phyloP scores from a whole-genome alignment of 148 eudicot species.

The Rhododendron henanense region DNA sequence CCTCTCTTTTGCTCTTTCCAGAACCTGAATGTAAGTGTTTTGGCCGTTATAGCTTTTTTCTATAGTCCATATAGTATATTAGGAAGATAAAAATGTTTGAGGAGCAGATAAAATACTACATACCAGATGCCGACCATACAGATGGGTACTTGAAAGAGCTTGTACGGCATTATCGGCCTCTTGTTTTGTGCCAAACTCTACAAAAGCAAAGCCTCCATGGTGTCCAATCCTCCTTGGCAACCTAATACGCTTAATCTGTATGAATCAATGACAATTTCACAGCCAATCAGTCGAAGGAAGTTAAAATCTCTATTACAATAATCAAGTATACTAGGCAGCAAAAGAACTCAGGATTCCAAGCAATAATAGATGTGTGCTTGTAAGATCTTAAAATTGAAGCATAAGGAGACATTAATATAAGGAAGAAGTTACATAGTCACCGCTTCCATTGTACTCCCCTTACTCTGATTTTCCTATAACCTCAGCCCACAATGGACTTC shows the following conservation, averaged over 20 bases:
- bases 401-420: not conserved
- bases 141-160: constrained; percentile 84
- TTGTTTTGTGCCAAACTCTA: constrained; percentile 87
- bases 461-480: not conserved
- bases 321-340: not conserved
- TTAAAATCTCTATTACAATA: not conserved
- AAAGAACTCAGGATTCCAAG: not conserved
- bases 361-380: not conserved
- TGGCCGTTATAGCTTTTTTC: not conserved
- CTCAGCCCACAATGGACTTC: not conserved
- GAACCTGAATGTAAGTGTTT: constrained; percentile 40
- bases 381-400: not conserved
- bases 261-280: not conserved
- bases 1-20: constrained; percentile 92
- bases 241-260: constrained; percentile 75
- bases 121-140: constrained; percentile 97
- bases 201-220: constrained; percentile 96
- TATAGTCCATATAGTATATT: not conserved
- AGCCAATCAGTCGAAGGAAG: not conserved
- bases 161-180: constrained; percentile 86
- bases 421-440: not conserved
- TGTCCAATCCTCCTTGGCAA: constrained; percentile 76
- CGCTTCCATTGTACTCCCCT: not conserved
- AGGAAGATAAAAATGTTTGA: not conserved
- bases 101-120: not conserved